Evolutionary conservation across 2,329 filamentous ascomycete species (phyloP), one percentile per base, ranked within the genome.

Genomic region (Alternaria postmessia): DNA sequence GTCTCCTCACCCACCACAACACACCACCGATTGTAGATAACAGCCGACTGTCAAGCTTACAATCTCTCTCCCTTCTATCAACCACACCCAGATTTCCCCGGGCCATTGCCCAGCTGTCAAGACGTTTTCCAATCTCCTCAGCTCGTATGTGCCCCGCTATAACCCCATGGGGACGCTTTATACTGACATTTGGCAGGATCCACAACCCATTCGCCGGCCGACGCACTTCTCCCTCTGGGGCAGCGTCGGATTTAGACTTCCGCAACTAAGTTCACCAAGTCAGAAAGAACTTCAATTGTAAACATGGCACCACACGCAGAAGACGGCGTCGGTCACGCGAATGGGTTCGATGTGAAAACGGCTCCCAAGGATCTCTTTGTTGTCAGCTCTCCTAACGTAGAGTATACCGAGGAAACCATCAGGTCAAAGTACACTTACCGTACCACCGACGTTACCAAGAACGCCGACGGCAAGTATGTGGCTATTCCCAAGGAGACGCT

Each of bases 41-140:
- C 61, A 59, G 57, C 49, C 42, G 32, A 47, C 59, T 62, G 59
- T 26, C 58, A 58, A 54, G 54, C 41, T 52, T 36, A 26, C 54
- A 54, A 53, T 51, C 62, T 61, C 58, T 28, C 49, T 26, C 44
- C 58, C 47, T 49, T 47, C 34, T 56, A 65, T 62, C 57, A 47
- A 58, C 44, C 59, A 58, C 61, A 68, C 60, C 59, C 38, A 44
- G 52, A 62, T 41, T 54, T 61, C 57, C 79, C 73, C 68, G 78
- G 78, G 78, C 78, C 77, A 80, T 76, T 76, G 78, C 76, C 79
- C 78, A 79, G 86, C 85, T 89, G 90, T 87, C 92, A 97, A 92
- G 84, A 97, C 93, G 94, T 97, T 97, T 90, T 94, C 93, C 86
- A 97, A 96, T 85, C 91, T 96, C 75, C 90, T 97, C 74, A 95